Evolutionary conservation across 805 yeast species (phyloP), one percentile per base, ranked within the genome.

Genomic region (Lipomyces oligophaga): DNA sequence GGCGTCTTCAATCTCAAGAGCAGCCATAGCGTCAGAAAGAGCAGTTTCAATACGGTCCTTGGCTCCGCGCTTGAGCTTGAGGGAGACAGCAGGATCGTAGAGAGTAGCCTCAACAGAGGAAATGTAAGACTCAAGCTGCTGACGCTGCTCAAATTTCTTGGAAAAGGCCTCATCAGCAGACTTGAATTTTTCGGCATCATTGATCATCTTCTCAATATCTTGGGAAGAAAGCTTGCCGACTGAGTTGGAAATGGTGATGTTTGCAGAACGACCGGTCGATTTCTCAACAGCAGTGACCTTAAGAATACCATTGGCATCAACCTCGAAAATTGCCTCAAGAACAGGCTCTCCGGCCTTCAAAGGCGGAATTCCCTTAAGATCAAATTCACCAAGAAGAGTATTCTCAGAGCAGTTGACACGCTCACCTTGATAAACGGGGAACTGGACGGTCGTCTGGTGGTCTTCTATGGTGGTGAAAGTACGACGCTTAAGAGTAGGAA

Each of bases 351-450:
- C 97, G 76, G 96, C 95, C 74, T 87, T 86, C 77, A 93, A 80
- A 71, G 97, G 97, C 71, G 98, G 97, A 67, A 90, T 85, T 71
- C 93, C 94, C 75, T 87, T 85, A 71, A 90, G 83, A 79, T 90
- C 97, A 75, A 90, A 90, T 81, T 90, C 95, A 78, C 97, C 98
- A 71, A 90, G 83, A 67, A 83, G 79, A 69, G 95, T 86, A 87
- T 90, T 90, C 78, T 90, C 97, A 68, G 83, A 76, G 74, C 96
- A 88, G 88, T 88, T 85, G 67, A 90, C 95, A 80, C 98, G 93
- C 81, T 90, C 98, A 83, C 98, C 98, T 80, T 90, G 97, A 82
- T 84, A 90, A 61, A 90, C 97, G 74, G 95, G 97, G 85, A 90
- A 88, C 75, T 86, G 93, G 60, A 90, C 97, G 63, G 96, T 86